Evolutionary conservation across 768 basidiomycete genomes (phyloP).

Genomic region (Suillus hirtellus): DNA sequence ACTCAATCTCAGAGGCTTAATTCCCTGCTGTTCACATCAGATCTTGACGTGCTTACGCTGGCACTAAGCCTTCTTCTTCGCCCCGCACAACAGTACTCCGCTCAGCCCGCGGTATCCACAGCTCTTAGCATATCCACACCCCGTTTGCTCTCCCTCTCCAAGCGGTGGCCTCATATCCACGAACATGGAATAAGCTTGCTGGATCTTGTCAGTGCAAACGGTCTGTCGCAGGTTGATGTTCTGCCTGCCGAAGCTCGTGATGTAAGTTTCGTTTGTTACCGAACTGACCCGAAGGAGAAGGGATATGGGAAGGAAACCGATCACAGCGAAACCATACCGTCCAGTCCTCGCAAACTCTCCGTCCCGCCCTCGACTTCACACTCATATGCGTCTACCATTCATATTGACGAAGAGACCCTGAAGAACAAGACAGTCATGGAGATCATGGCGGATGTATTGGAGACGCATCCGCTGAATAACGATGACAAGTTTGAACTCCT

Average conservation of each 20-base stretch:
- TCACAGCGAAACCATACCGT: conserved; percentile 39
- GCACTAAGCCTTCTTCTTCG: conserved; percentile 86
- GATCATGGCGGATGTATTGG: conserved; percentile 72
- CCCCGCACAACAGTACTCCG: conserved; percentile 93
- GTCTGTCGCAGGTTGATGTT: conserved; percentile 52
- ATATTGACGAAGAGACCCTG: conserved; percentile 61
- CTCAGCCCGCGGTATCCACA: conserved; percentile 80
- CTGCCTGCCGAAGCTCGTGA: conserved; percentile 75
- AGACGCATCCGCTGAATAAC: conserved; percentile 67
- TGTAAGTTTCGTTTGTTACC: conserved; percentile 82
- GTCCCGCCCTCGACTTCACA: conserved; percentile 34
- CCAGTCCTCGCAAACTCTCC: conserved; percentile 51
- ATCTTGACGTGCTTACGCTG: conserved; percentile 84
- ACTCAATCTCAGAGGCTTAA: conserved; percentile 70
- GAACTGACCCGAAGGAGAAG: conserved; percentile 52
- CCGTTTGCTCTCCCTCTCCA: conserved; percentile 80
- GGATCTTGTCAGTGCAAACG: conserved; percentile 64
- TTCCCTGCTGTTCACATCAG: conserved; percentile 82
- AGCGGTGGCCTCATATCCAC: conserved; percentile 80
- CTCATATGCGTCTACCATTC: conserved; percentile 57
- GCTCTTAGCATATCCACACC: conserved; percentile 80
- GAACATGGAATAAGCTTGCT: conserved; percentile 78
- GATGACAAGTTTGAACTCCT: conserved; percentile 87
- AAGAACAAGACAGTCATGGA: conserved; percentile 68
- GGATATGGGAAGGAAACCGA: conserved; percentile 51